Conservation (phyloP, 305 asterid species). For the Petunia hybrid region DNA sequence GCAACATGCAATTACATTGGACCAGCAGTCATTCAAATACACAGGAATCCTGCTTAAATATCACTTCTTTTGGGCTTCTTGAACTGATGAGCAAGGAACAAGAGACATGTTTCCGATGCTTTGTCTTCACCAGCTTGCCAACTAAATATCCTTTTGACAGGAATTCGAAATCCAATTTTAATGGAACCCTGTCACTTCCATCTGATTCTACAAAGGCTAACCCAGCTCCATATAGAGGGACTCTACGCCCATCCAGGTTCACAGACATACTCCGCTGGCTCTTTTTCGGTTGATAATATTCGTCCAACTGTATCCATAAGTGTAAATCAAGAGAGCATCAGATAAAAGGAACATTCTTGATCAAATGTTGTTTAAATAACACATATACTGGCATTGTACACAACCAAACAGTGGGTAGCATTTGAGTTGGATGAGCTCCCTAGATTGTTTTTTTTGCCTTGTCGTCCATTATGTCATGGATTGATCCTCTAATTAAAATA, state of each 20-base stretch:
- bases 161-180: slow-evolving; percentile 55
- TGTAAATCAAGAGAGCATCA: background rate
- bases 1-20: too few relatives aligned
- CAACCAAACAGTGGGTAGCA: background rate
- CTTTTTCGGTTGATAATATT: slow-evolving; percentile 61
- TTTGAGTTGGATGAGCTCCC: background rate
- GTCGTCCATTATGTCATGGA: background rate
- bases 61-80: slow-evolving; percentile 37
- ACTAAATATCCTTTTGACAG: slow-evolving; percentile 54
- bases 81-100: slow-evolving; percentile 54
- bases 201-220: slow-evolving; percentile 35
- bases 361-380: background rate
- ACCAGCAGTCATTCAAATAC: slow-evolving; percentile 38
- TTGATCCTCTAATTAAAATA: background rate
- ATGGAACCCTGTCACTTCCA: slow-evolving; percentile 46
- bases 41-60: slow-evolving; percentile 59
- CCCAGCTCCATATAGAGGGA: slow-evolving; percentile 82
- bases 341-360: background rate
- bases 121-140: slow-evolving; percentile 67
- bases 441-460: background rate
- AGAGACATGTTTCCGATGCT: slow-evolving; percentile 49
- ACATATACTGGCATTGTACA: background rate
- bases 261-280: slow-evolving; percentile 50
- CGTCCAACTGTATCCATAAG: slow-evolving; percentile 52
- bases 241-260: slow-evolving; percentile 51